Conservation (phyloP, 345 rosid genomes). For the Luvunga scandens region DNA sequence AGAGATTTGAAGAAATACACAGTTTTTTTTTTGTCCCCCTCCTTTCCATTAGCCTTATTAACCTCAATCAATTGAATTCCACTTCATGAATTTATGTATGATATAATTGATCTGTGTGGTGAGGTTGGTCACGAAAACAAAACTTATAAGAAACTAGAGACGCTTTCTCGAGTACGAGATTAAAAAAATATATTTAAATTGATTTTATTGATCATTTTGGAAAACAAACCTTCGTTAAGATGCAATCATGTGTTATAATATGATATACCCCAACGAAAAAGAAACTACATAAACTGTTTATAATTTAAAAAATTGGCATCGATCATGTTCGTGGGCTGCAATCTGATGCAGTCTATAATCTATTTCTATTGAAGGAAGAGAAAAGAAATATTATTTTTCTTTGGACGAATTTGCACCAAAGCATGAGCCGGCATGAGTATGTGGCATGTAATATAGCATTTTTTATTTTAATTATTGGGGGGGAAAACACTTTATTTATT, state of each 20-base stretch:
- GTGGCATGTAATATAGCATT: background rate
- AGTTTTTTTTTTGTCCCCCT: too few relatives aligned
- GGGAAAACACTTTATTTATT: background rate
- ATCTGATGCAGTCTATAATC: background rate
- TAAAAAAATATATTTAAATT: too few relatives aligned
- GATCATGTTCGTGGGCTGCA: background rate
- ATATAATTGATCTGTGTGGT: background rate
- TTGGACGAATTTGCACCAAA: background rate
- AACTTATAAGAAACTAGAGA: too few relatives aligned
- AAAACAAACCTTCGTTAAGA: background rate
- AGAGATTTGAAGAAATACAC: background rate
- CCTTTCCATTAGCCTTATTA: background rate
- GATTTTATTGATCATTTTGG: too few relatives aligned
- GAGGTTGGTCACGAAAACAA: background rate
- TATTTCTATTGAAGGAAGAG: background rate
- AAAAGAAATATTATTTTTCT: background rate
- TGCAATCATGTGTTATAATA: background rate
- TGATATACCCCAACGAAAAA: background rate
- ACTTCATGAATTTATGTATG: background rate
- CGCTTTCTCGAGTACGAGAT: too few relatives aligned
- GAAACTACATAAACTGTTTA: background rate
- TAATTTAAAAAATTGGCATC: background rate
- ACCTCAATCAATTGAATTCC: background rate
- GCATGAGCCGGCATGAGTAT: background rate
- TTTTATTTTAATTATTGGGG: background rate